These are phyloP conservation scores for Neonectria hederae DNA, from an alignment of 2,329 filamentous ascomycete species.

Conservation along the genomic window DNA sequence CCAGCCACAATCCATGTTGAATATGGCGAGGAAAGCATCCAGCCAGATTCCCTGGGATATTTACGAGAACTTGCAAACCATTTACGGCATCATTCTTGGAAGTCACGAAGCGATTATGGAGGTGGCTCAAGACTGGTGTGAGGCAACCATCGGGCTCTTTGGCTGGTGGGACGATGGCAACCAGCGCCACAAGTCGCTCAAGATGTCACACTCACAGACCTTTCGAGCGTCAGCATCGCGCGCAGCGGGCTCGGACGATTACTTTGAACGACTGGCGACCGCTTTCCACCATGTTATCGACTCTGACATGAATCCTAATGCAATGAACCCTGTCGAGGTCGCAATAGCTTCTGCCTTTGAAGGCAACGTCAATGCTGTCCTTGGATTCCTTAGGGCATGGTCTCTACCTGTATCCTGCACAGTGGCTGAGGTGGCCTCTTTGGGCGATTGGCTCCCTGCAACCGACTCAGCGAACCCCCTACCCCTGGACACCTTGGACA, in stretches of 20 bases:
- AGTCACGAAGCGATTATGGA: conserved; percentile 78
- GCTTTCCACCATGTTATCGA: conserved; percentile 75
- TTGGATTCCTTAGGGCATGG: conserved; percentile 80
- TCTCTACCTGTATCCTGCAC: conserved; percentile 82
- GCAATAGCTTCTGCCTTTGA: conserved; percentile 85
- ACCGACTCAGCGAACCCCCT: conserved; percentile 54
- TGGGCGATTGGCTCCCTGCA: conserved; percentile 81
- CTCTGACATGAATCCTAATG: conserved; percentile 80
- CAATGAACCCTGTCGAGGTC: conserved; percentile 79
- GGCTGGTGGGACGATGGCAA: conserved; percentile 93
- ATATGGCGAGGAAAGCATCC: conserved; percentile 79
- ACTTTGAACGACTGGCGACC: conserved; percentile 76
- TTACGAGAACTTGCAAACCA: conserved; percentile 81
- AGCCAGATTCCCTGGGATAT: conserved; percentile 90
- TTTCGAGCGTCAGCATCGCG: conserved; percentile 50
- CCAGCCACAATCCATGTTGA: conserved; percentile 65
- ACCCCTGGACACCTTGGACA: conserved; percentile 74
- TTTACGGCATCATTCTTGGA: conserved; percentile 85
- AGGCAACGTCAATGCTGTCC: conserved; percentile 78
- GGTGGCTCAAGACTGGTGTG: conserved; percentile 88
- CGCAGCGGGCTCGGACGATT: conserved; percentile 69
- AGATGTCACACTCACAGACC: conserved; percentile 53
- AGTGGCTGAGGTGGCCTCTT: conserved; percentile 83
- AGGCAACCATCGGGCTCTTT: conserved; percentile 83
- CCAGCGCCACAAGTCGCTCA: conserved; percentile 52